A percentile compares a stretch with the other conserved stretches of the same genome.
phyloP scores from a whole-genome alignment of 768 basidiomycete genomes.

The Russula ochroleuca region DNA sequence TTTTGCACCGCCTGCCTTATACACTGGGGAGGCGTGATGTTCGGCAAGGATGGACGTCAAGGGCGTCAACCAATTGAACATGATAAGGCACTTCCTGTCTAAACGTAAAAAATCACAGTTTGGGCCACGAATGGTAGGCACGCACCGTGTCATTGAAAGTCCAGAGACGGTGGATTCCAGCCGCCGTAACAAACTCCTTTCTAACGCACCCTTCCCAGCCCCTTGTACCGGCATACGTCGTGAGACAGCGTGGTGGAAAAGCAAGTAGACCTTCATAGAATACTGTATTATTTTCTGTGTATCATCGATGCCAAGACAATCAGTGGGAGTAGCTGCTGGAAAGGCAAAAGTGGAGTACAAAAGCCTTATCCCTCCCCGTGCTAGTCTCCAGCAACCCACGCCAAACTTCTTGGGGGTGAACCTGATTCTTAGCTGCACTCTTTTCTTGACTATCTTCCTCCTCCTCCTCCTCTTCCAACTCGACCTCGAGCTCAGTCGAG shows the following conservation, averaged over 20 bases:
- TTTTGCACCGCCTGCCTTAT: slow-evolving; percentile 40
- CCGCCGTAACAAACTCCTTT: slow-evolving; percentile 52
- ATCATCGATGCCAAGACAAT: slow-evolving; percentile 2
- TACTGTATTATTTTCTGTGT: slow-evolving; percentile 84
- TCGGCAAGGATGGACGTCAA: slow-evolving; percentile 67
- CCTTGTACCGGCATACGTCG: slow-evolving; percentile 46
- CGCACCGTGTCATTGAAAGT: slow-evolving; percentile 70
- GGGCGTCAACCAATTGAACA: slow-evolving; percentile 83
- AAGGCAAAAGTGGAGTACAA: slow-evolving; percentile 48
- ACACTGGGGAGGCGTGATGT: slow-evolving; percentile 62
- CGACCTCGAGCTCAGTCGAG: slow-evolving; percentile 30
- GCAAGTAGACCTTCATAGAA: slow-evolving; percentile 65
- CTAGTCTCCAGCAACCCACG: slow-evolving; percentile 74
- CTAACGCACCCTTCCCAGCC: slow-evolving; percentile 47
- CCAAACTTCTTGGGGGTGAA: slow-evolving; percentile 69
- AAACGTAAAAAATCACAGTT: neutral
- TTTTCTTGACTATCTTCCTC: slow-evolving; percentile 32
- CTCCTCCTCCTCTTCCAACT: slow-evolving; percentile 32
- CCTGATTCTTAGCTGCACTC: slow-evolving; percentile 39
- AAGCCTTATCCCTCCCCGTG: slow-evolving; percentile 77
- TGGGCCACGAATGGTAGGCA: slow-evolving; percentile 3
- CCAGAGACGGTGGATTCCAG: slow-evolving; percentile 60
- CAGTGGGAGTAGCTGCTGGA: slow-evolving; percentile 1
- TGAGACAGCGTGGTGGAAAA: slow-evolving; percentile 58
- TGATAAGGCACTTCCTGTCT: slow-evolving; percentile 67